Percentiles rank a stretch among this genome's conserved stretches.
These are phyloP conservation scores for Penicillium sp. DNA, from an alignment of 2,329 filamentous ascomycete genomes.

Conservation along the genomic window DNA sequence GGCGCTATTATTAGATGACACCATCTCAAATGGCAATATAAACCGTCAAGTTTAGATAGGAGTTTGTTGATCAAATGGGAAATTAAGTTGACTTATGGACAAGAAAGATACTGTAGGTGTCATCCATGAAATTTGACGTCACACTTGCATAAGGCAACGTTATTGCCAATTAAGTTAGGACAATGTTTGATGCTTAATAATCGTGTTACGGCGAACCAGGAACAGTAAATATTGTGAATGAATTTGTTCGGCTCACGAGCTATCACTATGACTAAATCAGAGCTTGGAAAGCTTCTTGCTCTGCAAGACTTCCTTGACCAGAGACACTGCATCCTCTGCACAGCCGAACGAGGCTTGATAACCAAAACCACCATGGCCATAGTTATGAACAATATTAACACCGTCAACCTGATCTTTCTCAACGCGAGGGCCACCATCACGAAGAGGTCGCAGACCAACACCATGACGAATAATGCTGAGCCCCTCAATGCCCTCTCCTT, in stretches of 20 bases:
- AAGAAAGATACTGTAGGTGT: background rate
- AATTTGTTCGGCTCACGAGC: background rate
- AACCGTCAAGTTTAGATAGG: background rate
- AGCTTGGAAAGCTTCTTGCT: conserved; percentile 35
- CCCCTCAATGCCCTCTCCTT: conserved; percentile 64
- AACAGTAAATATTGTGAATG: background rate
- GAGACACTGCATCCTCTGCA: conserved; percentile 63
- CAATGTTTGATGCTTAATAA: background rate
- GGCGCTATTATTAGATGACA: background rate
- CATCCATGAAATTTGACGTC: background rate
- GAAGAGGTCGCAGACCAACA: conserved; percentile 76
- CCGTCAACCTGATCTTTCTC: conserved; percentile 69
- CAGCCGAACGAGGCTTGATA: conserved; percentile 70
- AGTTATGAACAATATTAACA: conserved; percentile 52
- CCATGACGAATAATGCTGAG: conserved; percentile 77
- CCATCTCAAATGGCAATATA: background rate
- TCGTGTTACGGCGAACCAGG: background rate
- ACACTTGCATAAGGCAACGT: background rate
- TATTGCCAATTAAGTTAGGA: too few species aligned
- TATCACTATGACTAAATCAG: conserved; percentile 10
- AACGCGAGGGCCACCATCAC: conserved; percentile 71
- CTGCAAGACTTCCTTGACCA: conserved; percentile 59
- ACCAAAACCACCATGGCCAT: conserved; percentile 56
- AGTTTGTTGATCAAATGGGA: background rate
- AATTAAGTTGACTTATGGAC: background rate